Evolutionary conservation across 2,329 filamentous ascomycete genomes (phyloP).

Genomic region (Penicillium sclerotiorum): DNA sequence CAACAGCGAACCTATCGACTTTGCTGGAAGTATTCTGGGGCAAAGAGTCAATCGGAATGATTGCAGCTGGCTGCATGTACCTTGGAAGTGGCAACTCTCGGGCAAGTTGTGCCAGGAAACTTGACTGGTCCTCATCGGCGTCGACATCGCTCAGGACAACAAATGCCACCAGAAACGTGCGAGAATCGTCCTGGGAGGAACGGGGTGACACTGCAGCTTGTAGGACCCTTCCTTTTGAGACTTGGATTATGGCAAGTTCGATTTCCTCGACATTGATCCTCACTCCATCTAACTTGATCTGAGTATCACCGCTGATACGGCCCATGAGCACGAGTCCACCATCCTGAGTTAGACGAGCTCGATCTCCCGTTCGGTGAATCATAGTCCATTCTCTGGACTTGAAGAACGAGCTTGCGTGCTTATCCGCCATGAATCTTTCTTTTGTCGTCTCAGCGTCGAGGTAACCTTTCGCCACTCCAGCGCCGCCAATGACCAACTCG

Average conservation of each 20-base stretch:
- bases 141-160: slow-evolving; percentile 2
- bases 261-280: slow-evolving; percentile 54
- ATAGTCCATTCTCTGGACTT: slow-evolving; percentile 11
- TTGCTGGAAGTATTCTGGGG: slow-evolving; percentile 35
- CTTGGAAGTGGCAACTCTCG: slow-evolving; percentile 35
- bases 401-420: slow-evolving; percentile 14
- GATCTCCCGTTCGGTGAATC: slow-evolving; percentile 18
- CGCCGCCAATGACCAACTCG: slow-evolving; percentile 45
- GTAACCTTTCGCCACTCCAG: slow-evolving; percentile 21
- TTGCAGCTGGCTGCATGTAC: slow-evolving; percentile 41
- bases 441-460: slow-evolving; percentile 9
- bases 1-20: slow-evolving; percentile 25
- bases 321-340: slow-evolving; percentile 32
- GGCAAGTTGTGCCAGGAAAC: slow-evolving; percentile 28
- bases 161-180: slow-evolving; percentile 19
- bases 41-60: slow-evolving; percentile 28
- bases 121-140: background rate
- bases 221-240: slow-evolving; percentile 19
- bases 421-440: slow-evolving; percentile 14
- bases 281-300: slow-evolving; percentile 36
- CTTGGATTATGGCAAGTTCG: slow-evolving; percentile 33
- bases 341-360: slow-evolving; percentile 18
- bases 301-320: slow-evolving; percentile 33
- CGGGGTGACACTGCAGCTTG: slow-evolving; percentile 21
- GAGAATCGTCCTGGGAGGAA: background rate